Evolutionary conservation across 768 basidiomycete genomes (phyloP).

Genomic region (Serendipita sp.): DNA sequence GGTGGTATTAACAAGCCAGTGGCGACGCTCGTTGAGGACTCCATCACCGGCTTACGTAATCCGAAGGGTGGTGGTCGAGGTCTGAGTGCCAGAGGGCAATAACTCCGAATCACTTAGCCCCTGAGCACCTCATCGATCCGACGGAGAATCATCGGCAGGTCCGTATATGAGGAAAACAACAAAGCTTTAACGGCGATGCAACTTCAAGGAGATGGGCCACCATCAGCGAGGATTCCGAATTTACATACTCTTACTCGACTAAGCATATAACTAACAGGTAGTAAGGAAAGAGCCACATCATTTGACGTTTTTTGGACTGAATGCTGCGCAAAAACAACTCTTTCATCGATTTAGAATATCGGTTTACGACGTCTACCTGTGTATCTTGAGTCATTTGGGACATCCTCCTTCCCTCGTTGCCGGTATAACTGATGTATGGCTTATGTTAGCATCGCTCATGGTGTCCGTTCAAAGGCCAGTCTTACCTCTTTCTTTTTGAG

Average conservation of each 20-base stretch:
- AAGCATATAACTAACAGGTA: too few relatives aligned
- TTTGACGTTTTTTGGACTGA: too few relatives aligned
- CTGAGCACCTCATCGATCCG: background rate
- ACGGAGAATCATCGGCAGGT: background rate
- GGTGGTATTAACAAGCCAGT: background rate
- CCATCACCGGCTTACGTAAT: constrained; percentile 2
- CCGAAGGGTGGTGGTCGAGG: background rate
- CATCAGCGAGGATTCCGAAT: too few relatives aligned
- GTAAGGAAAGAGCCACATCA: too few relatives aligned
- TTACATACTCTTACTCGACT: too few relatives aligned
- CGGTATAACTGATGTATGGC: constrained; percentile 47
- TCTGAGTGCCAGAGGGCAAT: background rate
- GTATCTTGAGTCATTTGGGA: constrained; percentile 75
- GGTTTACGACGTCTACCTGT: constrained; percentile 80
- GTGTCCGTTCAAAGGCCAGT: background rate
- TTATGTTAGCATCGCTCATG: constrained; percentile 3
- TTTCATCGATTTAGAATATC: constrained; percentile 39
- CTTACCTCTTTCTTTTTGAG: constrained; percentile 88
- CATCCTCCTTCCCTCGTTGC: constrained; percentile 67
- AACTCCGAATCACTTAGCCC: background rate
- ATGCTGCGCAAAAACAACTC: background rate
- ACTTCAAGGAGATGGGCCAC: too few relatives aligned
- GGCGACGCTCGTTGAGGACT: background rate
- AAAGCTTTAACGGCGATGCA: background rate
- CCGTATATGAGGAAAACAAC: background rate